Evolutionary conservation across 345 rosid species (phyloP).

Genomic region (Hirschfeldia incana): DNA sequence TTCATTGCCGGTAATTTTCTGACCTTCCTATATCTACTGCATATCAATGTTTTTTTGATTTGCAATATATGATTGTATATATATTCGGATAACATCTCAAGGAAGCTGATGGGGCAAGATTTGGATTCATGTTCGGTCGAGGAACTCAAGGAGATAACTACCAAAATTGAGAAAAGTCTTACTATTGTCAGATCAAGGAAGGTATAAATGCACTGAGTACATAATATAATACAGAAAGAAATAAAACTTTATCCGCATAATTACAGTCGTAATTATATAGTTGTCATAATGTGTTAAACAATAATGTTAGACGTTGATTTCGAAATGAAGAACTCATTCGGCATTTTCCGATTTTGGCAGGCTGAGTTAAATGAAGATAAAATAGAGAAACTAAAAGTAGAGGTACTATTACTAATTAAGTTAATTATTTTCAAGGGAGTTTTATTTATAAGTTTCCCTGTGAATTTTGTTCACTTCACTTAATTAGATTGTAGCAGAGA

Average conservation of each 20-base stretch:
- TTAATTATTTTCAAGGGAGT: neutral
- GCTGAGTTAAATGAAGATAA: slow-evolving; percentile 44
- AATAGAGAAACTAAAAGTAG: slow-evolving; percentile 42
- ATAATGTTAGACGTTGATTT: neutral
- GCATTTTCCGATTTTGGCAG: slow-evolving; percentile 39
- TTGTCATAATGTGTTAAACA: neutral
- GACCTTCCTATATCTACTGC: neutral
- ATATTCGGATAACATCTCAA: slow-evolving; percentile 15
- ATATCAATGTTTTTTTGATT: slow-evolving; percentile 1
- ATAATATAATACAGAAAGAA: neutral
- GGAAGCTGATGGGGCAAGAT: slow-evolving; percentile 60
- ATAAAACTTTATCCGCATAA: neutral
- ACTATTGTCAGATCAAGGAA: slow-evolving; percentile 54
- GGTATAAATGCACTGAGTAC: slow-evolving; percentile 40
- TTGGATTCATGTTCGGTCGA: slow-evolving; percentile 47
- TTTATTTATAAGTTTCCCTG: neutral
- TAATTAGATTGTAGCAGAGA: slow-evolving; percentile 15
- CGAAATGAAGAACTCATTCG: neutral
- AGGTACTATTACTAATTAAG: slow-evolving; percentile 40
- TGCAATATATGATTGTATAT: neutral
- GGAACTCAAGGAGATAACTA: slow-evolving; percentile 47
- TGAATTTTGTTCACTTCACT: neutral
- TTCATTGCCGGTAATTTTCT: slow-evolving; percentile 43
- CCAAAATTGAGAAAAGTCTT: slow-evolving; percentile 53
- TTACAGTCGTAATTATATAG: neutral